Evolutionary conservation across 306 rosid genomes (phyloP), one percentile per base, ranked within the genome.

Genomic region (Acacia crassicarpa): DNA sequence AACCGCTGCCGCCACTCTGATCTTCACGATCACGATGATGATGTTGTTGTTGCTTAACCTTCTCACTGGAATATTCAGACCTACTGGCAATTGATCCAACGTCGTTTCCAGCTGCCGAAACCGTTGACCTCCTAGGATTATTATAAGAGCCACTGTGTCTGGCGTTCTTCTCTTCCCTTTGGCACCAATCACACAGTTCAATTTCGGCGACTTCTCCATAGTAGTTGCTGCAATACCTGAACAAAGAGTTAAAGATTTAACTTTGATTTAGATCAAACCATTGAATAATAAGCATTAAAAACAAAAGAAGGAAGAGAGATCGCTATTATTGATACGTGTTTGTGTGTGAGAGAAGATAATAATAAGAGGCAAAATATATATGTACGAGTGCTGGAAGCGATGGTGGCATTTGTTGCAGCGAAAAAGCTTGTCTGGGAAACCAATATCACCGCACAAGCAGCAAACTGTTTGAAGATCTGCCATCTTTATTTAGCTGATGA

Each of bases 381-480:
- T 51, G 17, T 51, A 94, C 95, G 95, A 93, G 95, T 95, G 98
- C 75, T 95, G 98, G 88, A 84, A 95, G 15, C 98, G 98, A 83
- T 89, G 83, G 75, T 68, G 89, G 87, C 98, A 95, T 74, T 88
- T 88, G 93, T 86, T 88, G 89, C 98, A 95, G 86, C 97, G 98
- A 88, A 95, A 95, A 70, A 95, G 94, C 82, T 95, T 95, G 87
- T 95, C 95, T 2, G 91, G 86, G 84, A 95, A 95, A 72, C 98
- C 98, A 81, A 95, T 87, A 70, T 95, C 98, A 40, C 98, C 98
- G 43, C 98, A 95, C 97, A 95, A 88, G 97, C 97, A 93, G 83
- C 98, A 95, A 11, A 95, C 97, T 2, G 89, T 90, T 81, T 88
- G 87, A 65, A 49, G 86, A 91, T 94, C 98, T 87, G 89, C 97